These are phyloP conservation scores for Clavispora santaluciae DNA, from an alignment of 805 yeast species.

Conservation along the genomic window DNA sequence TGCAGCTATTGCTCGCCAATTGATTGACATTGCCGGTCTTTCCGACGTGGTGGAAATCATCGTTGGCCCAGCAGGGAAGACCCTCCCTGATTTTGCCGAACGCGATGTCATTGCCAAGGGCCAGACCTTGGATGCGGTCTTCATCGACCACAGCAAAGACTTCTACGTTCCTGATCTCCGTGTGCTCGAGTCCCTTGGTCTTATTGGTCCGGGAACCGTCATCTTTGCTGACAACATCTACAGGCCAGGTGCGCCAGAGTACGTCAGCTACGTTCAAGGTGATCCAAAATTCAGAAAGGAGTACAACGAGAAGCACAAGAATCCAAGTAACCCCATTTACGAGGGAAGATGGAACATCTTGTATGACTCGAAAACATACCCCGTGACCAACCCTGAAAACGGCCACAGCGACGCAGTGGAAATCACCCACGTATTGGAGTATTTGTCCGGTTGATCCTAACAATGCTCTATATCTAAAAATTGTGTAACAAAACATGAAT, in stretches of 20 bases:
- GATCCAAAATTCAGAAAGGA: slow-evolving; percentile 33
- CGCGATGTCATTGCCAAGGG: slow-evolving; percentile 9
- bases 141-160: slow-evolving; percentile 39
- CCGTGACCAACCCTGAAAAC: slow-evolving; percentile 11
- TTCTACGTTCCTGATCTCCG: slow-evolving; percentile 39
- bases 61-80: slow-evolving; percentile 28
- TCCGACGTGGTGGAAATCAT: slow-evolving; percentile 24
- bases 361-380: slow-evolving; percentile 30
- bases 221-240: slow-evolving; percentile 36
- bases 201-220: slow-evolving; percentile 35
- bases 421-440: slow-evolving; percentile 27
- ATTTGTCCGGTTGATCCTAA: slow-evolving; percentile 20
- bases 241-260: slow-evolving; percentile 37
- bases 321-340: slow-evolving; percentile 23
- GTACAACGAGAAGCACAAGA: slow-evolving; percentile 21
- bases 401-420: slow-evolving; percentile 25
- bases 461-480: too few species aligned
- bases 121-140: slow-evolving; percentile 29
- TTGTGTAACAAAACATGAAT: too few species aligned
- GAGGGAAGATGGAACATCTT: slow-evolving; percentile 39
- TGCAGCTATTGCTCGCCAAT: slow-evolving; percentile 25
- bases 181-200: slow-evolving; percentile 34
- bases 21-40: slow-evolving; percentile 33
- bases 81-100: slow-evolving; percentile 22
- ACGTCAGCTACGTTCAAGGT: slow-evolving; percentile 31